Conservation (phyloP, 106 monocot genomes). For the Narthecium ossifragum region DNA sequence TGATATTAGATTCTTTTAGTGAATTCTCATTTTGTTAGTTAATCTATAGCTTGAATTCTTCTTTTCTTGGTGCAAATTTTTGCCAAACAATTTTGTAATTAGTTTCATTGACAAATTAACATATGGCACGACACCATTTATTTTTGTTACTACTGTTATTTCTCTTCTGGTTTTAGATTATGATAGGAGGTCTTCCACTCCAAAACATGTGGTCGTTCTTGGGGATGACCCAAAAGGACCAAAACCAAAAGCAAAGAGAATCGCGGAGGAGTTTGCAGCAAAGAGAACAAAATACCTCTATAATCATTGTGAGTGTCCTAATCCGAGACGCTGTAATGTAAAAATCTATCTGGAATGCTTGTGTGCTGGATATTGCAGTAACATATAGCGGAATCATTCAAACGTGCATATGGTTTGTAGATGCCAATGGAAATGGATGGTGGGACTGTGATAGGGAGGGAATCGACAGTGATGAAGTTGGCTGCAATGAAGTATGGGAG, state of each 20-base stretch:
- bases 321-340: background rate
- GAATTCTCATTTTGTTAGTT: background rate
- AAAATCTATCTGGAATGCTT: background rate
- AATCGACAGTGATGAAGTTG: constrained; percentile 79
- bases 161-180: constrained; percentile 22
- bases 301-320: constrained; percentile 82
- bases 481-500: constrained; percentile 75
- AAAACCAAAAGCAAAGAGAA: constrained; percentile 34
- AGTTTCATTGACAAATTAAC: background rate
- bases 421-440: constrained; percentile 73
- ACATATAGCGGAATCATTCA: background rate
- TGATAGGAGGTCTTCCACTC: constrained; percentile 5
- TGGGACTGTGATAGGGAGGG: constrained; percentile 87
- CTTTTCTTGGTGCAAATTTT: background rate
- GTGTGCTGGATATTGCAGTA: background rate
- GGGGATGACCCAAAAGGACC: constrained; percentile 83
- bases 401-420: constrained; percentile 13
- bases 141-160: background rate
- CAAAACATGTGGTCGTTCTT: constrained; percentile 53
- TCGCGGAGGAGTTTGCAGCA: background rate
- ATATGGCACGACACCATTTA: background rate
- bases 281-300: constrained; percentile 30
- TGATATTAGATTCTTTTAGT: background rate
- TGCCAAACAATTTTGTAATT: background rate
- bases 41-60: background rate